Base-by-base conservation (phyloP, 2,329 filamentous ascomycete genomes). In the Lecanosticta acicola region DNA sequence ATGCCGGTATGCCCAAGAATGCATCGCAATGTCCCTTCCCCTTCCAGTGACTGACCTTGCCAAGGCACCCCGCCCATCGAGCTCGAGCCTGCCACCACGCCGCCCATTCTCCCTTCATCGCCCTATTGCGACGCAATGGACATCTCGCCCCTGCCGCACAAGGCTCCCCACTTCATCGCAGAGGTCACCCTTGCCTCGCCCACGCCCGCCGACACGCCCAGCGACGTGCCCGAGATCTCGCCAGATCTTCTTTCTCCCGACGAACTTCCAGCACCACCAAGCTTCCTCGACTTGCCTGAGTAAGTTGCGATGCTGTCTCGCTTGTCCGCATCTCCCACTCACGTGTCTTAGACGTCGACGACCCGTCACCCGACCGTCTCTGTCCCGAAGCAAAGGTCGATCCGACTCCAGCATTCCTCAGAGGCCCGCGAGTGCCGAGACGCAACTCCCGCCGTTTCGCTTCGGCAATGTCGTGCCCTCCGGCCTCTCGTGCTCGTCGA, bases 61-160 rank as follows among this genome's bases (percentile, higher is more conserved):
- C 9, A 14, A 45, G 68, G 59, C 45, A 73, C 72, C 50, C 71
- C 72, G 38, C 68, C 69, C 21, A 60, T 69, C 50, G 66, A 68
- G 51, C 65, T 69, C 83, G 87, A 87, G 65, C 80, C 78, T 60
- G 79, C 87, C 59, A 94, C 85, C 29, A 95, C 90, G 32, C 89
- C 93, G 48, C 87, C 88, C 35, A 74, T 54, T 24, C 83, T 81
- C 17, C 85, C 87, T 1, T 96, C 90, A 4, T 94, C 91, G 36
- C 89, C 90, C 4, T 80, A 79, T 45, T 77, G 78, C 29, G 89
- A 95, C 66, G 75, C 81, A 45, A 95, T 97, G 88, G 90, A 97
- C 62, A 83, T 96, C 67, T 96, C 91, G 36, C 91, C 93, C 32
- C 71, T 97, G 33, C 90, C 89, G 49, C 88, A 95, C 73, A 96